Evolutionary conservation across 352 stramenopile species (phyloP), one percentile per base, ranked within the genome.

Genomic region (Globisporangium sylvaticum): DNA sequence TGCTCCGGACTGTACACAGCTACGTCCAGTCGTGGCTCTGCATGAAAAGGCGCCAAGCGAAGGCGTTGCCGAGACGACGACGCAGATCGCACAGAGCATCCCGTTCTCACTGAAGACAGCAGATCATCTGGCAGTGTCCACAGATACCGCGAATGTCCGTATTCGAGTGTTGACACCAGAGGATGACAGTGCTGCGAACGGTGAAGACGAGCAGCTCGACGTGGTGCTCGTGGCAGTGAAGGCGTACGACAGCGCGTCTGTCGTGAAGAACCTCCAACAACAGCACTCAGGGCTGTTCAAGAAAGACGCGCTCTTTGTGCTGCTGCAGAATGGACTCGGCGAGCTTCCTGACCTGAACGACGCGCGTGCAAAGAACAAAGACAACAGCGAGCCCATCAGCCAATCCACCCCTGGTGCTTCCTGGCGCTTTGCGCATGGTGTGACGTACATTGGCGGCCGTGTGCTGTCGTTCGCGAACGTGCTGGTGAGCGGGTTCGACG

Each of bases 241-340:
- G 69, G 78, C 83, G 12, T 89, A 83, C 46, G 83, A 92, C 56
- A 91, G 74, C 58, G 66, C 64, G 0, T 59, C 57, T 3, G 70
- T 81, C 20, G 66, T 90, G 54, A 62, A 66, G 32, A 61, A 79
- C 15, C 72, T 92, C 34, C 67, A 73, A n/a, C 58, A 42, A 10
- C 44, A 72, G 25, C 76, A 66, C 22, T 56, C 57, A 31, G 67
- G 77, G 39, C 71, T 83, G 31, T 63, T 92, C 25, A 69, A 73
- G 22, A 62, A 76, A 22, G 74, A 90, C 46, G 77, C 81, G 9
- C 54, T 89, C 6, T 71, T 86, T 48, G 79, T 94, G 18, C 68
- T 91, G 46, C 71, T 92, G 1, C 83, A 92, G 62, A 94, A 94
- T 61, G 85, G 83, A 53, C 70, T 90, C 18, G 78, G 78, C 24